A percentile compares a stretch with the other conserved stretches of the same genome.
Evolutionary conservation across 352 stramenopile genomes (phyloP).

Genomic region (Thalassiosira oceanica): DNA sequence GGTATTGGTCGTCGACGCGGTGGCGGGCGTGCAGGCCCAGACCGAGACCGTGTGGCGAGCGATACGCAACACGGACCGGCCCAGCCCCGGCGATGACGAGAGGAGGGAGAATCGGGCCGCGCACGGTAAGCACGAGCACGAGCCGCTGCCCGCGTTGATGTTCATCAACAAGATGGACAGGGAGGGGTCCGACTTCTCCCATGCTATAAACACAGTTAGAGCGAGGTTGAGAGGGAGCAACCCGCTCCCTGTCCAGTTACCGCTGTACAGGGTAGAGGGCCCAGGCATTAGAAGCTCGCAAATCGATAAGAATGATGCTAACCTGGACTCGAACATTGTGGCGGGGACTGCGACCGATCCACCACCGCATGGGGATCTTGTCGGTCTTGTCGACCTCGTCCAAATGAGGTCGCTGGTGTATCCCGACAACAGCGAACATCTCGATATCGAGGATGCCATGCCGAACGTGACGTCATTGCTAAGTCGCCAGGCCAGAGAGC

Average conservation of each 20-base stretch:
- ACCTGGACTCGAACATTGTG: conserved; percentile 26
- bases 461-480: conserved; percentile 50
- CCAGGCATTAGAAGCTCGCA: conserved; percentile 23
- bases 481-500: conserved; percentile 2
- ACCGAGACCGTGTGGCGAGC: conserved; percentile 81
- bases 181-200: conserved; percentile 69
- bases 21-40: conserved; percentile 92
- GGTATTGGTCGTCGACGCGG: conserved; percentile 93
- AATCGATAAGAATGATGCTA: not conserved
- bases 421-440: conserved; percentile 30
- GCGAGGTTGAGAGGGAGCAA: conserved; percentile 67
- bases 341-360: conserved; percentile 22
- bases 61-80: conserved; percentile 46
- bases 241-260: conserved; percentile 73
- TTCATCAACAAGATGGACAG: conserved; percentile 84
- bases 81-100: conserved; percentile 48
- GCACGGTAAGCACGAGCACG: conserved; percentile 58
- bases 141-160: conserved; percentile 72
- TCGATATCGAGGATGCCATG: conserved; percentile 64
- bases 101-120: not conserved
- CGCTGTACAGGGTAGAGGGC: conserved; percentile 55
- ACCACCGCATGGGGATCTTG: conserved; percentile 73
- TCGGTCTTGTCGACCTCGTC: conserved; percentile 84
- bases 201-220: conserved; percentile 59
- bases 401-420: conserved; percentile 77